Conservation (phyloP, 129 eudicot species). For the Dittrichia graveolens region DNA sequence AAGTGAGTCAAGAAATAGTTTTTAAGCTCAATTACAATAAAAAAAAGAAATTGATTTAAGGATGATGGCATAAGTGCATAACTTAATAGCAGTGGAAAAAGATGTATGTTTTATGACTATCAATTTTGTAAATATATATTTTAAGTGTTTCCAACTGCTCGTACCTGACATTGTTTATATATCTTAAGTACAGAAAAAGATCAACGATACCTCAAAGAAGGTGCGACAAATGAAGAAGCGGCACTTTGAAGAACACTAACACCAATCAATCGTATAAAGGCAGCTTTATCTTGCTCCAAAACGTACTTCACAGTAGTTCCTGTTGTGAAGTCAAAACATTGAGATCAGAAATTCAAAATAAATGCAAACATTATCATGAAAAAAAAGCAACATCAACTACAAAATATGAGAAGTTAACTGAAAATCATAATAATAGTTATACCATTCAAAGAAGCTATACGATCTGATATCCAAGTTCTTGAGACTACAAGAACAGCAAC, state of each 20-base stretch:
- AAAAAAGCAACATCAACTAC: too few relatives aligned
- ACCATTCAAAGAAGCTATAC: slow-evolving; percentile 98
- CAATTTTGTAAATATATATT: background rate
- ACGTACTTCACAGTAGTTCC: slow-evolving; percentile 97
- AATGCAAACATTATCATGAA: background rate
- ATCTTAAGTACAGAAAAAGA: too few relatives aligned
- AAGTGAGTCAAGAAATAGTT: slow-evolving; percentile 3
- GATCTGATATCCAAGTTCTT: slow-evolving; percentile 93
- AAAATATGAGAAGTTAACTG: too few relatives aligned
- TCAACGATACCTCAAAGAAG: slow-evolving; percentile 78
- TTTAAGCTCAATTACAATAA: slow-evolving; percentile 14
- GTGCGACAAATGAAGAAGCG: slow-evolving; percentile 96
- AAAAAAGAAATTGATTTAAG: background rate
- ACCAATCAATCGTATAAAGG: slow-evolving; percentile 86
- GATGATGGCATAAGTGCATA: background rate
- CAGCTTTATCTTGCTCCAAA: slow-evolving; percentile 91
- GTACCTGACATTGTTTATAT: too few relatives aligned
- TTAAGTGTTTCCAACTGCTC: too few relatives aligned
- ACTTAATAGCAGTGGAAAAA: background rate
- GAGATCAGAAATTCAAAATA: background rate
- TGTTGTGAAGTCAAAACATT: slow-evolving; percentile 29
- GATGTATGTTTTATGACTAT: background rate
- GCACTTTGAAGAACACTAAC: slow-evolving; percentile 95
- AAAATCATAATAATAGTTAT: slow-evolving; percentile 7
- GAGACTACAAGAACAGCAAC: slow-evolving; percentile 90